Percentiles rank a stretch among this genome's conserved stretches.
phyloP scores from a whole-genome alignment of 2,329 filamentous ascomycete species.

The Diaporthe batatas region DNA sequence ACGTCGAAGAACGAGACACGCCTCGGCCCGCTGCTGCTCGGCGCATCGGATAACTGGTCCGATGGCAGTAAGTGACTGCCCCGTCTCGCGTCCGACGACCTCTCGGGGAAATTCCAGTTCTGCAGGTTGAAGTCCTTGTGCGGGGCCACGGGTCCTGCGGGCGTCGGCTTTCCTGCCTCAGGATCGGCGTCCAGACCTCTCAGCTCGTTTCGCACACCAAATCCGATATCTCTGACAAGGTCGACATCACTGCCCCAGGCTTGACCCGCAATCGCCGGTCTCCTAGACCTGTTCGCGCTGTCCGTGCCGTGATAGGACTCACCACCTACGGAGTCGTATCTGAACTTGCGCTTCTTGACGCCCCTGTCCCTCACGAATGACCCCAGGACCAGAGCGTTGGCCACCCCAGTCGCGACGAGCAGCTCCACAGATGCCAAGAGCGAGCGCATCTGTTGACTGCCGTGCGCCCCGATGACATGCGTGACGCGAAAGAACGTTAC shows the following conservation, averaged over 20 bases:
- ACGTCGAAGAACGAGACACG: slow-evolving; percentile 88
- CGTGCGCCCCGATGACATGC: slow-evolving; percentile 77
- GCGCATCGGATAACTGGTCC: slow-evolving; percentile 52
- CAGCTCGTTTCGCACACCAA: slow-evolving; percentile 71
- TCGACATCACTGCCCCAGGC: slow-evolving; percentile 94
- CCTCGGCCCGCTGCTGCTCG: slow-evolving; percentile 61
- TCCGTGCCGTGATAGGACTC: slow-evolving; percentile 55
- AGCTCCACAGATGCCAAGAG: slow-evolving; percentile 92
- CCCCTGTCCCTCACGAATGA: slow-evolving; percentile 94
- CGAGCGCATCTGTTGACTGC: slow-evolving; percentile 87
- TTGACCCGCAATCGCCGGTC: slow-evolving; percentile 66
- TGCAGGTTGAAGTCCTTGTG: slow-evolving; percentile 49
- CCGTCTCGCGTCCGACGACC: slow-evolving; percentile 48
- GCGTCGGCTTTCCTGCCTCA: slow-evolving; percentile 47
- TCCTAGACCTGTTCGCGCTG: slow-evolving; percentile 69
- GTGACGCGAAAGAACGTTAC: slow-evolving; percentile 88
- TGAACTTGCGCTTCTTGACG: slow-evolving; percentile 89
- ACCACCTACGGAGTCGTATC: slow-evolving; percentile 67
- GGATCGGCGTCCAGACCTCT: slow-evolving; percentile 53
- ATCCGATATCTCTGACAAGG: slow-evolving; percentile 83
- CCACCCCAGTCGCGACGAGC: slow-evolving; percentile 86
- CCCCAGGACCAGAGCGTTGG: slow-evolving; percentile 90
- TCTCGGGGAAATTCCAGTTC: slow-evolving; percentile 63
- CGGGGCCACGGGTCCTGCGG: slow-evolving; percentile 53
- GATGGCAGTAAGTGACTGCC: slow-evolving; percentile 45